These are phyloP conservation scores for Delphinella strobiligena DNA, from an alignment of 2,329 filamentous ascomycete genomes.

Conservation along the genomic window DNA sequence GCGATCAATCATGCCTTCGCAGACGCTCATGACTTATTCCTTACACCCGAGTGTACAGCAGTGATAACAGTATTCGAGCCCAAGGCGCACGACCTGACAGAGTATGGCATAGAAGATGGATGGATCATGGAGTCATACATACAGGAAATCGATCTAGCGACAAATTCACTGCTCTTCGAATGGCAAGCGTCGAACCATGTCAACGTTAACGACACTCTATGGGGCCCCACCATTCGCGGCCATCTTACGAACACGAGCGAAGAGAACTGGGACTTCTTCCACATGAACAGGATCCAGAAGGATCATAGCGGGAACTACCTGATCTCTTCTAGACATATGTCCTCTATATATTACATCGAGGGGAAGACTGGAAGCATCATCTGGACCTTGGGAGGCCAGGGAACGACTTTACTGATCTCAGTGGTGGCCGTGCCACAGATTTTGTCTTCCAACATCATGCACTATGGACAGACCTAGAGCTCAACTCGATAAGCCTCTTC, in stretches of 20 bases:
- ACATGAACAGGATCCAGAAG: constrained; percentile 44
- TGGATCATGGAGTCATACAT: constrained; percentile 33
- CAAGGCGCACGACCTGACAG: constrained; percentile 16
- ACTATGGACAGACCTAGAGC: constrained; percentile 21
- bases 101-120: constrained; percentile 16
- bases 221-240: constrained; percentile 19
- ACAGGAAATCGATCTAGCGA: constrained; percentile 31
- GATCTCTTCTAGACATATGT: constrained; percentile 33
- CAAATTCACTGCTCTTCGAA: constrained; percentile 26
- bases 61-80: constrained; percentile 32
- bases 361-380: constrained; percentile 30
- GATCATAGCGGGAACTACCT: constrained; percentile 35
- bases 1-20: constrained; percentile 23
- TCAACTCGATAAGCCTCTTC: not conserved
- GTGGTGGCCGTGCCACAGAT: constrained; percentile 30
- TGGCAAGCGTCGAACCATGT: constrained; percentile 28
- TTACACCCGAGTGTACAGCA: constrained; percentile 28
- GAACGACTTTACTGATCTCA: constrained; percentile 31
- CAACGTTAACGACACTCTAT: constrained; percentile 16
- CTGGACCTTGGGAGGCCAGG: constrained; percentile 41
- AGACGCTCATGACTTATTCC: constrained; percentile 31
- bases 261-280: constrained; percentile 31
- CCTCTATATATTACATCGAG: constrained; percentile 32
- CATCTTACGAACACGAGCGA: constrained; percentile 16
- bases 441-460: constrained; percentile 43